Conservation (phyloP, 306 rosid genomes). For the Cucumis hystrix region DNA sequence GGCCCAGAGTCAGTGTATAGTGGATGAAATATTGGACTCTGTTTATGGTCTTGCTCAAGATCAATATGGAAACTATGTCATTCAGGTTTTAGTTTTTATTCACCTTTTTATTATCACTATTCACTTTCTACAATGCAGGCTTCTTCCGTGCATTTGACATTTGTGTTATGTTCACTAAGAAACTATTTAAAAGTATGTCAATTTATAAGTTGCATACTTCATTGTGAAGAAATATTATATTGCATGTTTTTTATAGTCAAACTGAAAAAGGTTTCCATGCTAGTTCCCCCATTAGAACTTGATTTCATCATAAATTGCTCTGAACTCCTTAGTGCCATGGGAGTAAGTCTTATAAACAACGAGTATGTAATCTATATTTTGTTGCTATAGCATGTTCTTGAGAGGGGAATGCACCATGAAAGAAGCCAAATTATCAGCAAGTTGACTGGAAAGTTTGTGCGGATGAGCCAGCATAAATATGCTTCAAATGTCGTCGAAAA, state of each 20-base stretch:
- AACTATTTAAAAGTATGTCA: not conserved
- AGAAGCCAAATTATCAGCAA: slow-evolving; percentile 48
- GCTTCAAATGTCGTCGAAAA: slow-evolving; percentile 92
- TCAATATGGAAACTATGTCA: slow-evolving; percentile 68
- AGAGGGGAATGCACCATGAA: slow-evolving; percentile 42
- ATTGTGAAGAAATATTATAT: not conserved
- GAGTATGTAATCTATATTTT: not conserved
- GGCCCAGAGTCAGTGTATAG: slow-evolving; percentile 26
- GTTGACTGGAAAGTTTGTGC: slow-evolving; percentile 39
- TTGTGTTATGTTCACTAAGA: not conserved
- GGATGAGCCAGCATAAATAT: slow-evolving; percentile 62
- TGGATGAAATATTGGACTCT: slow-evolving; percentile 53
- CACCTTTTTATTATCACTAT: not conserved
- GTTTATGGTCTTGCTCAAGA: slow-evolving; percentile 44
- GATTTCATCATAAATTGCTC: not conserved
- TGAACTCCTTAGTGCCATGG: not conserved
- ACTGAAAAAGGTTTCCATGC: not conserved
- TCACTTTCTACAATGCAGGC: not conserved
- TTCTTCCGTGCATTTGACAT: not conserved
- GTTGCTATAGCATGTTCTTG: slow-evolving; percentile 46
- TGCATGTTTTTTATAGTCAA: not conserved
- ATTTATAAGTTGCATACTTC: not conserved
- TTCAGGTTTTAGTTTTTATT: slow-evolving; percentile 31
- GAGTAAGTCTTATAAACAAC: not conserved
- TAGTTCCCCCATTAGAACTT: not conserved